Evolutionary conservation across 1,139 yeast genomes (phyloP), one percentile per base, ranked within the genome.

Genomic region (Yamadazyma trypodendri): DNA sequence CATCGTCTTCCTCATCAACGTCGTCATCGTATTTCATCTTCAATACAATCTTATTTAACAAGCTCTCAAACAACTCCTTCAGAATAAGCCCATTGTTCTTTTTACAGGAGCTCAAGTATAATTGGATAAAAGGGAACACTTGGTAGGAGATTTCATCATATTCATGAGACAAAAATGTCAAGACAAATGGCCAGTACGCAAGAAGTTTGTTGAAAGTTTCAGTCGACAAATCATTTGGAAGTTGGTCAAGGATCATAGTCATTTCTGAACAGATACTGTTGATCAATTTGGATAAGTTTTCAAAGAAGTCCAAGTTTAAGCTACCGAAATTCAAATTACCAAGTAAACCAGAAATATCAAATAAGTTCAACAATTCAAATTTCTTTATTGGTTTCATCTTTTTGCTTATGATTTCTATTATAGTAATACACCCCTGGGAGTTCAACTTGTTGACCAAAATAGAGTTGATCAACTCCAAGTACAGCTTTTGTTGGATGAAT

Each of bases 321-420:
- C 25, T 34, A 2, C 33, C 32, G 4, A 24, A 12, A 8, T 22
- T 23, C 11, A 35, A 31, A 18, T 38, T 41, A 29, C 60, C 58
- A 27, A 85, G 68, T 20, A 83, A 65, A 24, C 64, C 58, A 2
- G 89, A 78, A 42, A 92, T 66, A 52, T 86, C 80, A 38, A 90
- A 68, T 51, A 88, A 65, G 24, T 77, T 68, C 43, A 94, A 67
- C 32, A 94, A 72, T 54, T 89, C 87, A 39, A 90, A 64, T 60
- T 94, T 94, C 56, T 84, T 87, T n/a, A 72, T 68, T 0, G 96
- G 84, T 48, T 84, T 79, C 99, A 94, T 94, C 55, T 94, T 94
- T 58, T 94, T 94, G 48, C 88, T 75, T 37, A 92, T 72, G 36
- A 92, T 84, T 53, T 89, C 97, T 36, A 78, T 72, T 37, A 94